Conservation (phyloP, 768 basidiomycete species). For the Naganishia vishniacii region DNA sequence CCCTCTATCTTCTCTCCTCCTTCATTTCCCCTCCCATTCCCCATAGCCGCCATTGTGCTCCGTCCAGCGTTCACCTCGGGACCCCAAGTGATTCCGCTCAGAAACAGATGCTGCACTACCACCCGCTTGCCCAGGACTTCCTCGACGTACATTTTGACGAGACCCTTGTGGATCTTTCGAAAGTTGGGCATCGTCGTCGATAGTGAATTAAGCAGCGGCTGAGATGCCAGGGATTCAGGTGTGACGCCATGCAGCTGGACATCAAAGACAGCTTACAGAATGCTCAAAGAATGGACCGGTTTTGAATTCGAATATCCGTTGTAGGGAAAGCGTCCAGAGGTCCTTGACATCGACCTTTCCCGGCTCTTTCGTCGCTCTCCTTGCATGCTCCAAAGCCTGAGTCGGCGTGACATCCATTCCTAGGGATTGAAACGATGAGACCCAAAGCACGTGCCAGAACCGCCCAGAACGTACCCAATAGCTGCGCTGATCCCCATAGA, state of each 20-base stretch:
- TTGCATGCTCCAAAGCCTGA: slow-evolving; percentile 29
- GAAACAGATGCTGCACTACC: slow-evolving; percentile 72
- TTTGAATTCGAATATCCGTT: slow-evolving; percentile 62
- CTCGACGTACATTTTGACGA: slow-evolving; percentile 95
- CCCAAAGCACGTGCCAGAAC: background rate
- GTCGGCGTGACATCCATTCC: slow-evolving; percentile 27
- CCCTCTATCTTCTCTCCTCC: too few species aligned
- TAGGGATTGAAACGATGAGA: background rate
- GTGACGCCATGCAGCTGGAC: too few species aligned
- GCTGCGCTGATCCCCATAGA: slow-evolving; percentile 49
- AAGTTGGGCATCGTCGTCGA: slow-evolving; percentile 83
- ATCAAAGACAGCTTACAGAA: too few species aligned
- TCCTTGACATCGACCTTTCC: slow-evolving; percentile 9
- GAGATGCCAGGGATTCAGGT: background rate
- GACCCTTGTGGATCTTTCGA: slow-evolving; percentile 80
- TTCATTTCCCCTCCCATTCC: background rate
- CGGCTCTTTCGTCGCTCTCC: background rate
- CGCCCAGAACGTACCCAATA: slow-evolving; percentile 47
- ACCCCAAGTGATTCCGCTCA: slow-evolving; percentile 11
- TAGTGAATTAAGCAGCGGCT: slow-evolving; percentile 76
- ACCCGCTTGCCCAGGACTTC: slow-evolving; percentile 91
- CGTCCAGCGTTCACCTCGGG: background rate
- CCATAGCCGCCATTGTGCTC: too few species aligned
- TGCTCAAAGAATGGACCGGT: slow-evolving; percentile 85
- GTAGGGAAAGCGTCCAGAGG: slow-evolving; percentile 72